Conservation (phyloP, 2,329 filamentous ascomycete species). For the Fusarium torreyae region DNA sequence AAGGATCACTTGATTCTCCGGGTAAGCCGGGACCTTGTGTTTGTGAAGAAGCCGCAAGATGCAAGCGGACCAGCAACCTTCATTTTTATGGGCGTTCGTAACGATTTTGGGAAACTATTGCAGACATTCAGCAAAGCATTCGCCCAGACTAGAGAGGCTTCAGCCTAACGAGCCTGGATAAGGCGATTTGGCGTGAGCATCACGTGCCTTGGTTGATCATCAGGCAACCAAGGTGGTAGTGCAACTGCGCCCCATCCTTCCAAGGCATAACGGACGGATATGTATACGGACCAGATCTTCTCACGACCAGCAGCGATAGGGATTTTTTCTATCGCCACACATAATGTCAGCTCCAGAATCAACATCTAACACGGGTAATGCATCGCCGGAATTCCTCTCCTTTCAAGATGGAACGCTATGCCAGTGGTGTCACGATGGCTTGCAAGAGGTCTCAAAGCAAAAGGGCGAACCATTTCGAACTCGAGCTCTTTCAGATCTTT, state of each 20-base stretch:
- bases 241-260: constrained; percentile 14
- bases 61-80: neutral
- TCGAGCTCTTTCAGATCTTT: constrained; percentile 1
- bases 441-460: neutral
- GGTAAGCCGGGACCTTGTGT: constrained; percentile 9
- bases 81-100: constrained; percentile 10
- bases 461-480: neutral
- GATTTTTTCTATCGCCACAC: neutral
- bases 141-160: neutral
- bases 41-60: neutral
- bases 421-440: constrained; percentile 12
- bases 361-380: no score
- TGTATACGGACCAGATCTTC: neutral
- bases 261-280: neutral
- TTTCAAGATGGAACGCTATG: constrained; percentile 11
- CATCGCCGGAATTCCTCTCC: neutral
- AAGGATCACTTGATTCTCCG: constrained; percentile 1
- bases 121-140: neutral
- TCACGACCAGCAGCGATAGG: neutral
- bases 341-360: neutral
- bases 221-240: neutral
- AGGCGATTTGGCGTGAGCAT: neutral
- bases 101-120: constrained; percentile 7
- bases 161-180: no score
- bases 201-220: neutral